These are phyloP conservation scores for Raphidocelis subcapitata DNA, from an alignment of 139 green algal species.

Conservation along the genomic window DNA sequence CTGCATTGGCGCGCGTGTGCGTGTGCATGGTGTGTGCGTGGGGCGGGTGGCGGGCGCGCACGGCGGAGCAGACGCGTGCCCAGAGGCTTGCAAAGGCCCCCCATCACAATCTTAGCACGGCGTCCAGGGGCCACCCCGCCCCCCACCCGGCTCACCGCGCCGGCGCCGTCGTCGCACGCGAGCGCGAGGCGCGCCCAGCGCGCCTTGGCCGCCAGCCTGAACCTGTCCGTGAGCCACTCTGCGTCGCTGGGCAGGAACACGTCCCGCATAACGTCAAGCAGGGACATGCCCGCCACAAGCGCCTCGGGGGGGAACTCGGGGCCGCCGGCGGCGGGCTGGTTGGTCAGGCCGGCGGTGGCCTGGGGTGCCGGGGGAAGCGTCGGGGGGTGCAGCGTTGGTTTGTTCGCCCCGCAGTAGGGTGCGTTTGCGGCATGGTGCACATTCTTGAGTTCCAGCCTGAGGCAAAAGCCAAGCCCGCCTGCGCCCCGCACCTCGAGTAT, in stretches of 20 bases:
- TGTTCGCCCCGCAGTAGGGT: too few species aligned
- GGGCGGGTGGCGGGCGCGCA: too few species aligned
- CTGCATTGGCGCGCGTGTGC: too few species aligned
- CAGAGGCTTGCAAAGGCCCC: neutral
- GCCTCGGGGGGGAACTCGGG: constrained; percentile 28
- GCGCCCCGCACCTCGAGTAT: constrained; percentile 30
- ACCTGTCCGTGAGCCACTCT: constrained; percentile 39
- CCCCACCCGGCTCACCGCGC: neutral
- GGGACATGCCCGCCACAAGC: constrained; percentile 30
- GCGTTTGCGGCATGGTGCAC: too few species aligned
- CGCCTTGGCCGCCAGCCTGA: constrained; percentile 41
- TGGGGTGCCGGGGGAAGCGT: too few species aligned
- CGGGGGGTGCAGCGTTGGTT: too few species aligned
- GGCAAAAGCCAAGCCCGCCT: too few species aligned
- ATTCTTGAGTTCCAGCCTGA: too few species aligned
- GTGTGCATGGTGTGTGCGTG: too few species aligned
- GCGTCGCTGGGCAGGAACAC: constrained; percentile 37
- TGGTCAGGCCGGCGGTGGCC: neutral
- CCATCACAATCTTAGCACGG: neutral
- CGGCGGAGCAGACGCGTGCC: too few species aligned
- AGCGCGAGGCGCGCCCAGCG: constrained; percentile 37
- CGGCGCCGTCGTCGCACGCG: constrained; percentile 21
- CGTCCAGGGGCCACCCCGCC: neutral
- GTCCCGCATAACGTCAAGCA: constrained; percentile 38
- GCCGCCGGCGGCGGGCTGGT: constrained; percentile 14